These are phyloP conservation scores for Cryptococcus neoformans DNA, from an alignment of 1,284 basidiomycete species.

Conservation along the genomic window DNA sequence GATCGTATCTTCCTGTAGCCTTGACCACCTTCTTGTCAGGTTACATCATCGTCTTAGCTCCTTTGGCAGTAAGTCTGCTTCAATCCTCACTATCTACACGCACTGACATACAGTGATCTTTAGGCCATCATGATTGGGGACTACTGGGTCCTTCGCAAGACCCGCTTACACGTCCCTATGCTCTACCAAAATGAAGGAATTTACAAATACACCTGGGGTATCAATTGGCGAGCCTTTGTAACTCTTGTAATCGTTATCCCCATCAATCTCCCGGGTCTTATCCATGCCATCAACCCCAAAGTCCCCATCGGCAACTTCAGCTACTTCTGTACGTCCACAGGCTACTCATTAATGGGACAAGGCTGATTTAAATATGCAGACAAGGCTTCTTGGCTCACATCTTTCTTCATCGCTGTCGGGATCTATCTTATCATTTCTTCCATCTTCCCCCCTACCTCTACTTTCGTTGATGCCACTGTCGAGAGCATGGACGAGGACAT, in stretches of 20 bases:
- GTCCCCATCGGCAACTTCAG: conserved; percentile 39
- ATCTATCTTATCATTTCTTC: conserved; percentile 27
- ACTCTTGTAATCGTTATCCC: conserved; percentile 36
- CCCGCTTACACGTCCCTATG: conserved; percentile 38
- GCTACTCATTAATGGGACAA: conserved; percentile 9
- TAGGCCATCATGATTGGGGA: conserved; percentile 42
- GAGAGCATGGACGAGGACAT: conserved; percentile 32
- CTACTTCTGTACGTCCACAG: conserved; percentile 37
- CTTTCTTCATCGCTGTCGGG: conserved; percentile 28
- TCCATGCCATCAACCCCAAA: conserved; percentile 33
- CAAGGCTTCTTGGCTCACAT: conserved; percentile 38
- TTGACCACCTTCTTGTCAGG: conserved; percentile 45
- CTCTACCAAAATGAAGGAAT: conserved; percentile 47
- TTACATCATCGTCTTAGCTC: conserved; percentile 44
- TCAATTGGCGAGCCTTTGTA: conserved; percentile 43
- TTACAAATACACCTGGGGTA: conserved; percentile 36
- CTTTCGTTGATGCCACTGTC: conserved; percentile 32
- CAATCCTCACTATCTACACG: neutral
- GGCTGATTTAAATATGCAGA: conserved; percentile 12
- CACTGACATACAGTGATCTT: neutral
- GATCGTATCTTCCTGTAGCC: conserved; percentile 12
- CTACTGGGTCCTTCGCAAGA: conserved; percentile 38
- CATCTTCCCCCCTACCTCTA: conserved; percentile 49
- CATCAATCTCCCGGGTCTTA: conserved; percentile 43
- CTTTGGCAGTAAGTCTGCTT: conserved; percentile 22